Evolutionary conservation across 345 rosid genomes (phyloP).

Genomic region (Camelina sativa): DNA sequence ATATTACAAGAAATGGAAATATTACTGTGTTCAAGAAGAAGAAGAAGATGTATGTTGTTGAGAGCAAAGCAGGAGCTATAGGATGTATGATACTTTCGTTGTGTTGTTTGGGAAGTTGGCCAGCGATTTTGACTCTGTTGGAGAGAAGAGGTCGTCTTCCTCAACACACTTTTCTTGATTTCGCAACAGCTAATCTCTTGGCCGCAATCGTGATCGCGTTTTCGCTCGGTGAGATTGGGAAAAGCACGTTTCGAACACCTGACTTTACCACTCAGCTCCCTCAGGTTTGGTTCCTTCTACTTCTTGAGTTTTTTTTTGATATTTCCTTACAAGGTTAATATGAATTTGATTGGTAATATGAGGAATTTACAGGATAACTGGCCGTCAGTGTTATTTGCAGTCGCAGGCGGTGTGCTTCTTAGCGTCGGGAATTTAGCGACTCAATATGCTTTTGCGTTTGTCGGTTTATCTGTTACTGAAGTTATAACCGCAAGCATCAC

Average conservation of each 20-base stretch:
- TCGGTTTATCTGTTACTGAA: constrained; percentile 80
- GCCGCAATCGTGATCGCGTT: constrained; percentile 80
- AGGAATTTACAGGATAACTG: constrained; percentile 64
- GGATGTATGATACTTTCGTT: constrained; percentile 78
- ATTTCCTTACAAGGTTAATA: neutral
- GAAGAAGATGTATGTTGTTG: constrained; percentile 64
- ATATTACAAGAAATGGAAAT: neutral
- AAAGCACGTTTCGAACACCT: constrained; percentile 50
- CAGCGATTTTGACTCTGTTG: constrained; percentile 72
- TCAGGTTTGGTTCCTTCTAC: constrained; percentile 50
- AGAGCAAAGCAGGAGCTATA: constrained; percentile 89
- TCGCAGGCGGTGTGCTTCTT: constrained; percentile 78
- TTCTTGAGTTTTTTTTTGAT: neutral
- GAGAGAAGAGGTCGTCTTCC: constrained; percentile 92
- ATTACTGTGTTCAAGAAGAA: constrained; percentile 3
- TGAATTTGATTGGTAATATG: neutral
- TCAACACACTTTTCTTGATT: constrained; percentile 90
- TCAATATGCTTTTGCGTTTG: constrained; percentile 84
- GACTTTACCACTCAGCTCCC: constrained; percentile 72
- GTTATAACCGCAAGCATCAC: constrained; percentile 79
- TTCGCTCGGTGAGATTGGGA: constrained; percentile 74
- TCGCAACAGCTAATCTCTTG: constrained; percentile 75
- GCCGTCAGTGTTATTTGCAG: constrained; percentile 76
- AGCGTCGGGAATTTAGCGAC: constrained; percentile 80
- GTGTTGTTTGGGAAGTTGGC: constrained; percentile 86